Evolutionary conservation across 2,329 filamentous ascomycete genomes (phyloP), one percentile per base, ranked within the genome.

Genomic region (Plenodomus biglobosus): DNA sequence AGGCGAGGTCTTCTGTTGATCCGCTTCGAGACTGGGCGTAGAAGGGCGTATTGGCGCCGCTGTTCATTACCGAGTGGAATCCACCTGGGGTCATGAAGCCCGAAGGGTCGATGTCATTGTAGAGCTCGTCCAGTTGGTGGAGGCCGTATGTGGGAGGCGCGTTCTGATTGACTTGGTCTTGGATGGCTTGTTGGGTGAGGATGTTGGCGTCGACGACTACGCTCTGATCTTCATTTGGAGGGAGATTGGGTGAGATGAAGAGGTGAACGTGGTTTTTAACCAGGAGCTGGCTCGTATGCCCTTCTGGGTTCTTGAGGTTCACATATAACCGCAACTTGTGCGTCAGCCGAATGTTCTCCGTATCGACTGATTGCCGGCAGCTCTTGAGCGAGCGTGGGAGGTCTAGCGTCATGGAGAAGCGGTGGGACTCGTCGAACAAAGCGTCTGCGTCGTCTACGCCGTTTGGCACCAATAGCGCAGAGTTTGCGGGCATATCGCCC

Each of bases 271-370:
- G 92, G 24, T 97, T 83, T 36, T 91, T 94, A 39, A 92, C 92
- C 43, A 92, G 87, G 43, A 96, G 83, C 85, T 97, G 92, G 46
- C 92, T 96, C 46, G 92, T 81, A 67, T 97, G 94, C 0, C 92
- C 92, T 68, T 99, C 94, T 0, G 94, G 92, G 62, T 99, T 97
- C 72, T 91, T 87, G 34, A 99, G 81, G 39, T 92, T 90, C 51
- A 97, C 86, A 41, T 90, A 90, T 65, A 97, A 81, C 75, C 92
- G 92, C 59, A 97, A 81, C 75, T 95, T 95, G 73, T 99, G 94
- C 46, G 90, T 83, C 43, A 97, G 82, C 72, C 94, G 96, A 75
- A 99, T 95, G 42, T 90, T 89, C 61, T 90, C 85, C 18, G 87
- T 85, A 62, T 95, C 90, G 38, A 94, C 85, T 64, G 96, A 92